A percentile compares a stretch with the other conserved stretches of the same genome.
These are phyloP conservation scores for Leccinum incarnatum DNA, from an alignment of 768 basidiomycete species.

Conservation along the genomic window DNA sequence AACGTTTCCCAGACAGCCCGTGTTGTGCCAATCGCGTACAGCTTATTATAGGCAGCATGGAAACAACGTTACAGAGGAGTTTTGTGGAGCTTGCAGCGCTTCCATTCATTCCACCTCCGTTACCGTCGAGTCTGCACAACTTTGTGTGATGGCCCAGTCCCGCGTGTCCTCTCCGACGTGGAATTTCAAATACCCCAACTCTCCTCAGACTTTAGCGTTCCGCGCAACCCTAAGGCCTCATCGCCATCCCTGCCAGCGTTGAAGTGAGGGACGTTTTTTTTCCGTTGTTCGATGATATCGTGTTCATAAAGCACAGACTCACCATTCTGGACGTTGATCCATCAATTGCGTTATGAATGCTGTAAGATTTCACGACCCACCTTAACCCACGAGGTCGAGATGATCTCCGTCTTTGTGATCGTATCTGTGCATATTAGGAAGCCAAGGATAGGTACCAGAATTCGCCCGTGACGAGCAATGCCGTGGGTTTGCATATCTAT, in stretches of 20 bases:
- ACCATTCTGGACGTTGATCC: conserved; percentile 1
- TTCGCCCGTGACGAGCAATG: conserved; percentile 4
- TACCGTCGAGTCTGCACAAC: conserved; percentile 5
- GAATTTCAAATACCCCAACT: conserved; percentile 36
- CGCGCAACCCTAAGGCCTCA: neutral
- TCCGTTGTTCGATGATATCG: neutral
- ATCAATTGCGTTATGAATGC: conserved; percentile 11
- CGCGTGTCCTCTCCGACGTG: conserved; percentile 18
- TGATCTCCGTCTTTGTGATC: conserved; percentile 23
- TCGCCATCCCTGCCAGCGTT: neutral
- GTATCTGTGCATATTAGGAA: conserved; percentile 1
- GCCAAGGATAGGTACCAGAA: conserved; percentile 8
- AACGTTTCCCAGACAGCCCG: conserved; percentile 20
- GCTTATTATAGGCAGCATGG: conserved; percentile 16
- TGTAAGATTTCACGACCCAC: conserved; percentile 22
- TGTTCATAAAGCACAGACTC: neutral
- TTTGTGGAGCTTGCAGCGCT: conserved; percentile 14
- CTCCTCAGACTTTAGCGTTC: conserved; percentile 5
- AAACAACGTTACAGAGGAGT: conserved; percentile 23
- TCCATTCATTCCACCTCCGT: conserved; percentile 4
- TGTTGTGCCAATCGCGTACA: conserved; percentile 10
- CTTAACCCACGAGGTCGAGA: conserved; percentile 27
- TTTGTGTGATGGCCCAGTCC: conserved; percentile 9
- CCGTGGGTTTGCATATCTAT: conserved; percentile 10
- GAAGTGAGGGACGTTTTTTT: neutral